Evolutionary conservation across 2,329 filamentous ascomycete genomes (phyloP).

Genomic region (Bipolaris gigantea): DNA sequence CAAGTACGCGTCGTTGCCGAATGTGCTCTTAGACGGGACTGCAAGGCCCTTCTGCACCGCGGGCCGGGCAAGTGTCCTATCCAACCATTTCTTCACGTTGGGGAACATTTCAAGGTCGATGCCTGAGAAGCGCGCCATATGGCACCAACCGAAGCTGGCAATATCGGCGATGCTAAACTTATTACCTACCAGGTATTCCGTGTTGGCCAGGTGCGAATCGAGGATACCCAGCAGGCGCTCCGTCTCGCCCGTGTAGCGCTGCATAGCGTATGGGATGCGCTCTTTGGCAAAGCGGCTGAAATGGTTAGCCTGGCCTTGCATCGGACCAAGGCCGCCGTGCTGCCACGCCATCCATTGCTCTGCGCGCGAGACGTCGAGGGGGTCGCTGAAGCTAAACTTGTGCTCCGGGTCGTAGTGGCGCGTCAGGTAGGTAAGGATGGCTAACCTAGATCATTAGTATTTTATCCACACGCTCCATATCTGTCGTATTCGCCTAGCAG

Average conservation of each 20-base stretch:
- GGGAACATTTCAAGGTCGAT: slow-evolving; percentile 49
- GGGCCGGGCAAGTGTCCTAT: slow-evolving; percentile 46
- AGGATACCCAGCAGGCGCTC: slow-evolving; percentile 52
- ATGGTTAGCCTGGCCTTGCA: slow-evolving; percentile 49
- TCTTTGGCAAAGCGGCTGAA: slow-evolving; percentile 50
- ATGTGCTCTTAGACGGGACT: slow-evolving; percentile 41
- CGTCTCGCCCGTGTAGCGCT: slow-evolving; percentile 52
- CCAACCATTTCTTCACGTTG: slow-evolving; percentile 51
- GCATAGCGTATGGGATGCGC: slow-evolving; percentile 49
- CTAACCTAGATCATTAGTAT: slow-evolving; percentile 17
- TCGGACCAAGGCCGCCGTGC: slow-evolving; percentile 48
- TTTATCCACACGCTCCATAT: background rate
- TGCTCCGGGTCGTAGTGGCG: slow-evolving; percentile 53
- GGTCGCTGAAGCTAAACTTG: slow-evolving; percentile 52
- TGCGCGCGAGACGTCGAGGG: slow-evolving; percentile 50
- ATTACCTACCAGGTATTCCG: slow-evolving; percentile 50
- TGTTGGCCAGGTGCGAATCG: slow-evolving; percentile 46
- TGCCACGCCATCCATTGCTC: slow-evolving; percentile 68
- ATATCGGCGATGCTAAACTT: slow-evolving; percentile 54
- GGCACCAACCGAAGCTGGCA: slow-evolving; percentile 51
- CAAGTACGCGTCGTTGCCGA: slow-evolving; percentile 49
- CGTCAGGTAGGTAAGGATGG: slow-evolving; percentile 50
- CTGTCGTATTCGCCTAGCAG: background rate
- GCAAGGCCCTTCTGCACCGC: slow-evolving; percentile 47
- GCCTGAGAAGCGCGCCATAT: slow-evolving; percentile 46